A percentile compares a stretch with the other conserved stretches of the same genome.
These are phyloP conservation scores for Schizophyllum amplum DNA, from an alignment of 1,284 basidiomycete species.

Conservation along the genomic window DNA sequence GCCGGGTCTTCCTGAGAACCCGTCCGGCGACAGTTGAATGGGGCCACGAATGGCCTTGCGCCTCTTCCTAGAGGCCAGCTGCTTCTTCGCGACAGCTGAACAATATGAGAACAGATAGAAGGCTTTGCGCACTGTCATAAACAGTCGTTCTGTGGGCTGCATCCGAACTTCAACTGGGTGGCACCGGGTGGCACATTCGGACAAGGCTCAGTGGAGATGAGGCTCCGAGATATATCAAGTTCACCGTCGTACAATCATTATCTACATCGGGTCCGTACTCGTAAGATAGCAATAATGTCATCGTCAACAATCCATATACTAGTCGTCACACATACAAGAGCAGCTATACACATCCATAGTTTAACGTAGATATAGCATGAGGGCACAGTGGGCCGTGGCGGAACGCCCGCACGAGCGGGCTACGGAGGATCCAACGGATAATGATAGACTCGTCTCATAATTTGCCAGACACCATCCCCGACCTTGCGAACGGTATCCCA, in stretches of 20 bases:
- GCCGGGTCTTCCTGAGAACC: not conserved
- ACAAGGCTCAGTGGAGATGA: too few species aligned
- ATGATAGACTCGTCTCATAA: constrained; percentile 42
- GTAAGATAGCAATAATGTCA: too few species aligned
- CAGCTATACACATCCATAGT: not conserved
- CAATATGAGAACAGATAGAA: too few species aligned
- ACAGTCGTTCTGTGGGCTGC: too few species aligned
- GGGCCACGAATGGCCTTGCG: not conserved
- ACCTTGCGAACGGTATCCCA: constrained; percentile 21
- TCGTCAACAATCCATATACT: not conserved
- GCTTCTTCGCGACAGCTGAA: too few species aligned
- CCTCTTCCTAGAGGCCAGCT: too few species aligned
- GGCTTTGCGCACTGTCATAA: too few species aligned
- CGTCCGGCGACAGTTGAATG: not conserved
- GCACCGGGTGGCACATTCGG: too few species aligned
- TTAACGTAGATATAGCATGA: not conserved
- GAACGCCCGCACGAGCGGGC: constrained; percentile 4
- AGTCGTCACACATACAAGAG: not conserved
- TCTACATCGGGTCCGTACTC: too few species aligned
- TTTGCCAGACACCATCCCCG: constrained; percentile 37
- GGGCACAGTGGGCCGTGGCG: not conserved
- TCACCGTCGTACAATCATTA: too few species aligned
- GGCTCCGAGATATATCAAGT: too few species aligned
- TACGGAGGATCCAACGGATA: constrained; percentile 47
- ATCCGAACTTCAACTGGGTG: too few species aligned